A percentile compares a stretch with the other conserved stretches of the same genome.
phyloP scores from a whole-genome alignment of 345 rosid species.

The Gossypium herbaceum region DNA sequence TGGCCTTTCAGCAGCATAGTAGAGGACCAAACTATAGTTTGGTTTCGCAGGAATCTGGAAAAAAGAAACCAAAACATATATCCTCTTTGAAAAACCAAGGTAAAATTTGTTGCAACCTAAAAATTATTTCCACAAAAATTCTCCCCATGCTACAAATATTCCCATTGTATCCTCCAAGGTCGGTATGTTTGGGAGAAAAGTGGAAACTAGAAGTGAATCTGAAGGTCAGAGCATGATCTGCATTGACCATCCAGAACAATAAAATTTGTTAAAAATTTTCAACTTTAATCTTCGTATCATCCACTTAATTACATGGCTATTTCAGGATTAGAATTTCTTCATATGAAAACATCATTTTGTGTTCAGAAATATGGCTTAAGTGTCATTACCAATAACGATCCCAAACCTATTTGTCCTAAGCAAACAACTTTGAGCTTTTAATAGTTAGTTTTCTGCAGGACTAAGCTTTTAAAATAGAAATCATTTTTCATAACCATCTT shows the following conservation, averaged over 20 bases:
- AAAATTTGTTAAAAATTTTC: constrained; percentile 10
- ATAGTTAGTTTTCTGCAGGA: neutral
- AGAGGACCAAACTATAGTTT: constrained; percentile 83
- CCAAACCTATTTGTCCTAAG: neutral
- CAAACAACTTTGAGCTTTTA: constrained; percentile 5
- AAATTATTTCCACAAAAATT: neutral
- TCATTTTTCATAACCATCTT: neutral
- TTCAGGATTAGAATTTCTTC: neutral
- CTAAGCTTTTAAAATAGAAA: neutral
- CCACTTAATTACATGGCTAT: neutral
- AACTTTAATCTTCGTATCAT: neutral
- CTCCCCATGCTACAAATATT: neutral
- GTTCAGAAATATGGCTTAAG: neutral
- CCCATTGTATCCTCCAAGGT: neutral
- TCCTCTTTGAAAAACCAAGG: constrained; percentile 8
- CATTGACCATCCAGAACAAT: neutral
- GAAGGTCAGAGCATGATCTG: neutral
- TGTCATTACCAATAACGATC: neutral
- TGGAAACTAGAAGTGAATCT: neutral
- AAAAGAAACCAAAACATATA: neutral
- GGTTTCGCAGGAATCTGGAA: constrained; percentile 93
- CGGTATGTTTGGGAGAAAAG: neutral
- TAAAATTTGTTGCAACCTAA: neutral
- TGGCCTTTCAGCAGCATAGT: constrained; percentile 87
- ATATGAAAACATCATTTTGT: neutral